Base-by-base conservation (phyloP, 2,329 filamentous ascomycete species). In the Penicillium freii region DNA sequence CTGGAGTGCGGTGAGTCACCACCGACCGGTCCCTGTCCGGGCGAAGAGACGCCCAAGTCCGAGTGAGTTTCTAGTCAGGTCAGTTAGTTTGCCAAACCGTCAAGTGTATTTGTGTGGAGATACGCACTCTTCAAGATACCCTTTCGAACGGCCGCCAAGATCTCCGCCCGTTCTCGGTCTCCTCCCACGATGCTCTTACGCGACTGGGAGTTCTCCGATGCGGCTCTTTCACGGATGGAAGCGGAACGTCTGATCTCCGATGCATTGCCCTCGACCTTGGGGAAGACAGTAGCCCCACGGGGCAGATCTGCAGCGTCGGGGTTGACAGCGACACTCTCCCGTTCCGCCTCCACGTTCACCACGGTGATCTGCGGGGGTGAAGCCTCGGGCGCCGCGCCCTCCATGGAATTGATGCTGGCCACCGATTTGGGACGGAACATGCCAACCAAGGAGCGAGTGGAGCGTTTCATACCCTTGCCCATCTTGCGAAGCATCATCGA, bases 391-490 rank as follows among this genome's bases (percentile, higher is more conserved):
- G 84, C 81, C 2, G 86, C 75, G 29, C 84, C 81, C 65, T 96
- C 92, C 4, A 88, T 62, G 5, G 69, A 85, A 33, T 86, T 82
- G 21, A 88, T 86, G 33, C 91, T 92, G 66, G 93, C 84, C 17
- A 96, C 82, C 1, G 93, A 97, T 75, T 97, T 99, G 0, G 94
- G 93, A 61, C 94, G 84, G 79, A 99, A 99, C 8, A 99, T 81
- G 27, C 94, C 94, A 65, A 95, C 95, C 53, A 99, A 84, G 25
- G 92, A 97, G 47, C 92, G 85, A 19, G 89, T 89, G 51, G 91
- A 88, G 77, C 94, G 95, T 83, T 96, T 97, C 86, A 97, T 89
- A n/a, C 93, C 92, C 63, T 92, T 91, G 55, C 94, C 94, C 94
- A 99, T 99, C 80, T 99, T 99, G 52, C 94, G 87, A 64, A 99